Base-by-base conservation (phyloP, 2,329 filamentous ascomycete species). In the Monilinia fructicola region DNA sequence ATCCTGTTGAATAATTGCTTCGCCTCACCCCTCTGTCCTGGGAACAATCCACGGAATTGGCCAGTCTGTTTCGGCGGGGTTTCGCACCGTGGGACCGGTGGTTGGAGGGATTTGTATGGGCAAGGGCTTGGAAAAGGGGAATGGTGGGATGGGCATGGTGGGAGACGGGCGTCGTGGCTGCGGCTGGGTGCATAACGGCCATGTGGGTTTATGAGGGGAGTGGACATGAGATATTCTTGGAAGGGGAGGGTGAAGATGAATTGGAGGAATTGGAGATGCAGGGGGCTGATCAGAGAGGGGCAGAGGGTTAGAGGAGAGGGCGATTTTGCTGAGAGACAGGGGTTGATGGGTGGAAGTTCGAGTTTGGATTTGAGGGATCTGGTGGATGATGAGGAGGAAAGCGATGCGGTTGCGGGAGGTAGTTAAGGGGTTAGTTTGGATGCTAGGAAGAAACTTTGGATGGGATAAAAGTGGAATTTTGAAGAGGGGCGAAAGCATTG, bases 1-100 rank as follows among this genome's bases (percentile, higher is more conserved):
- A 88, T 89, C 3, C 74, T 87, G 48, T 79, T 88, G 18, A 88
- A 88, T 67, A 87, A 88, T 68, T 83, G 80, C n/a, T 58, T 83
- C 83, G 48, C 85, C 87, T 0, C 82, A 87, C 70, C 81, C 83
- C 0, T 80, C 77, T 35, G 81, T 87, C 0, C 74, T 87, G 10
- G 85, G 83, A 0, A 87, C 84, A 0, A 80, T 88, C 2, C 85
- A 88, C 68, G 85, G 85, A 0, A 77, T 87, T 9, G 85, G 84
- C 0, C 84, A 86, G 73, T 85, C 82, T 66, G 80, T 84, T 28
- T 80, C 81, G 16, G 82, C 81, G 18, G 82, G 79, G 0, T 83
- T 83, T 58, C 78, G 85, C 10, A 87, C 85, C 0, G 68, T 87
- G 2, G 85, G 85, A 0, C 85, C 85, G 0, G 79, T 86, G 6